A percentile compares a stretch with the other conserved stretches of the same genome.
Conservation (phyloP, 257 asterid genomes). For the Thymus mandschuricus region DNA sequence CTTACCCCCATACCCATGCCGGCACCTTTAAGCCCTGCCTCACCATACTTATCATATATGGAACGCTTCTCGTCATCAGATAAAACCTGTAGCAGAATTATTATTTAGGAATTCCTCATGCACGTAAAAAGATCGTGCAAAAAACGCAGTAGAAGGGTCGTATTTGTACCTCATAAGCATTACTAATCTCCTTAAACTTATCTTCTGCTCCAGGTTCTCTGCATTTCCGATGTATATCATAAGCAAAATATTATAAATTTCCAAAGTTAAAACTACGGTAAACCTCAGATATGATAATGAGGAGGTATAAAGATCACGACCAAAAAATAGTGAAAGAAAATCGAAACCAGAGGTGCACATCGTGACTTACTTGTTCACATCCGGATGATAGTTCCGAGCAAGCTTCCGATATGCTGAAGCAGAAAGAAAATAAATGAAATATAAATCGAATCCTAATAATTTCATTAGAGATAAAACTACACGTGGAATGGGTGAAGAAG, state of each 20-base stretch:
- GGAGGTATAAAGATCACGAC: not conserved
- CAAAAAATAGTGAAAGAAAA: not conserved
- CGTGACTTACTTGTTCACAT: conserved; percentile 84
- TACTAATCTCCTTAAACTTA: conserved; percentile 92
- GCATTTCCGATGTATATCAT: conserved; percentile 37
- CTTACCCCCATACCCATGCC: conserved; percentile 97
- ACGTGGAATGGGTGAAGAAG: not conserved
- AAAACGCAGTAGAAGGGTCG: not conserved
- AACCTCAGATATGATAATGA: not conserved
- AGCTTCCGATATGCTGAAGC: conserved; percentile 93
- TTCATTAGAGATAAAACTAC: not conserved
- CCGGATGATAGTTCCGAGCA: conserved; percentile 95
- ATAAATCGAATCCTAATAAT: not conserved
- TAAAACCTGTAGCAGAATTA: conserved; percentile 61
- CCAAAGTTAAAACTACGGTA: not conserved
- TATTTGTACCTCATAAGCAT: conserved; percentile 88
- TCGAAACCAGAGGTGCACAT: conserved; percentile 11
- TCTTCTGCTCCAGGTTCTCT: conserved; percentile 94
- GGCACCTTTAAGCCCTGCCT: conserved; percentile 97
- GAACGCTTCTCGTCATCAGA: conserved; percentile 97
- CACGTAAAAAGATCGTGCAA: not conserved
- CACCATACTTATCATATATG: conserved; percentile 90
- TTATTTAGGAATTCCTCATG: conserved; percentile 14
- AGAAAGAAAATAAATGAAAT: conserved; percentile 23
- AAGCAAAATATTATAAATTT: conserved; percentile 5